Base-by-base conservation (phyloP, 1,284 basidiomycete genomes). In the Lentinus polychrous region DNA sequence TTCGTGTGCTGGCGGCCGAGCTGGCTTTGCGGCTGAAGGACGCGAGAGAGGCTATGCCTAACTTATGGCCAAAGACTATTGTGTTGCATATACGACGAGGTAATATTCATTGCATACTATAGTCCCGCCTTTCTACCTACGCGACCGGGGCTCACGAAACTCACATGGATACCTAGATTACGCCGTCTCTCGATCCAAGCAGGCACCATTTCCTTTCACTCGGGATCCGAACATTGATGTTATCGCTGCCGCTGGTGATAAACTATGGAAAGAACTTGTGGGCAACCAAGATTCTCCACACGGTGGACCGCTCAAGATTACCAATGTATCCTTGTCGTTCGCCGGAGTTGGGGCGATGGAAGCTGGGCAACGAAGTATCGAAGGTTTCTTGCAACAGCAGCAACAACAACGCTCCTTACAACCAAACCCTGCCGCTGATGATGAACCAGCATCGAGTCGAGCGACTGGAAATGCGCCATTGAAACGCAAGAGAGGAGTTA, bases 21-120 rank as follows among this genome's bases (percentile, higher is more conserved):
- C 74, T 99, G 14, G 81, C 86, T 6, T 73, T 94, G 12, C 76
- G 95, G 40, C 71, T 99, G 18, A 81, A 81, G 42, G 92, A 98
- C 55, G 89, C 90, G 0, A 74, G 95, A 14, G 76, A 86, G 51
- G 69, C 73, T 0, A 75, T 76, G 17, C 81, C 86, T 0, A 83
- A 85, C 31, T 64, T 97, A 15, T 98, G 94, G 94, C 95, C 95
- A 0, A 97, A 92, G 66, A 90, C 89, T 0, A 71, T 99, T 34
- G 91, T 89, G 8, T 69, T 98, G 17, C 79, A 84, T 53, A 76
- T 80, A 24, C 73, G 87, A 23, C 81, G 83, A 74, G 79, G 88
- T 83, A 52, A 36, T 20, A 20, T 43, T 41, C 31, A 22, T 5
- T 27, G 8, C 18, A 8, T 17, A 17, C 18, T 20, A 31, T 31